These are phyloP conservation scores for Pseudocercospora vitis DNA, from an alignment of 2,329 filamentous ascomycete species.

Conservation along the genomic window DNA sequence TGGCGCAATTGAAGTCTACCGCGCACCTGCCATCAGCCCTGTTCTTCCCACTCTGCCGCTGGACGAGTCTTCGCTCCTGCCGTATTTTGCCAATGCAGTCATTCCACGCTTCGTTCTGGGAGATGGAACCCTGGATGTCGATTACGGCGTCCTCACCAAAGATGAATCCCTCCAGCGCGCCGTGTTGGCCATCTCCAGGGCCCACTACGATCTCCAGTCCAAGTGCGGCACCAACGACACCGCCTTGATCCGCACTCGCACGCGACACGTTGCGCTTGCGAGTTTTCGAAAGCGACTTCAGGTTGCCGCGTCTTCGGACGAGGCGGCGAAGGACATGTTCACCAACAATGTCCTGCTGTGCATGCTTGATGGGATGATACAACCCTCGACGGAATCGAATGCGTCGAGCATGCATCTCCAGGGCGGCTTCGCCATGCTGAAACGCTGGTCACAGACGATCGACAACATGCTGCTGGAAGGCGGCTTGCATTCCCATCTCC, in stretches of 20 bases:
- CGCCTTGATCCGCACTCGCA: constrained; percentile 10
- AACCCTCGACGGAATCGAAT: constrained; percentile 17
- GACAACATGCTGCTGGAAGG: constrained; percentile 15
- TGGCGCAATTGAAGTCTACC: not conserved
- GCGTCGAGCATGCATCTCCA: constrained; percentile 21
- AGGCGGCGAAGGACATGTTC: constrained; percentile 17
- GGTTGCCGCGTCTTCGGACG: constrained; percentile 6
- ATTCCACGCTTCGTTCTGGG: constrained; percentile 22
- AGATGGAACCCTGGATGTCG: constrained; percentile 14
- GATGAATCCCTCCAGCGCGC: constrained; percentile 19
- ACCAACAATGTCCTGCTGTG: constrained; percentile 18
- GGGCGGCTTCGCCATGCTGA: constrained; percentile 24
- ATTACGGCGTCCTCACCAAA: constrained; percentile 10
- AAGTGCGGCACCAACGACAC: constrained; percentile 13
- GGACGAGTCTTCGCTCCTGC: constrained; percentile 12
- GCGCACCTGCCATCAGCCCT: constrained; percentile 2
- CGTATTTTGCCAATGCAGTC: constrained; percentile 20
- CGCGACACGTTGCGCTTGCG: constrained; percentile 19
- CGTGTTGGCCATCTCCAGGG: constrained; percentile 19
- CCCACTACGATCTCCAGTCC: constrained; percentile 18
- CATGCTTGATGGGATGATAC: constrained; percentile 24
- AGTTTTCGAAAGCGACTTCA: constrained; percentile 19
- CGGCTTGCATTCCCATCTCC: constrained; percentile 18
- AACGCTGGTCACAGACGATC: constrained; percentile 15
- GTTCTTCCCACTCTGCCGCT: constrained; percentile 11